Evolutionary conservation across 2,329 filamentous ascomycete genomes (phyloP), one percentile per base, ranked within the genome.

Genomic region (Alternaria conjuncta): DNA sequence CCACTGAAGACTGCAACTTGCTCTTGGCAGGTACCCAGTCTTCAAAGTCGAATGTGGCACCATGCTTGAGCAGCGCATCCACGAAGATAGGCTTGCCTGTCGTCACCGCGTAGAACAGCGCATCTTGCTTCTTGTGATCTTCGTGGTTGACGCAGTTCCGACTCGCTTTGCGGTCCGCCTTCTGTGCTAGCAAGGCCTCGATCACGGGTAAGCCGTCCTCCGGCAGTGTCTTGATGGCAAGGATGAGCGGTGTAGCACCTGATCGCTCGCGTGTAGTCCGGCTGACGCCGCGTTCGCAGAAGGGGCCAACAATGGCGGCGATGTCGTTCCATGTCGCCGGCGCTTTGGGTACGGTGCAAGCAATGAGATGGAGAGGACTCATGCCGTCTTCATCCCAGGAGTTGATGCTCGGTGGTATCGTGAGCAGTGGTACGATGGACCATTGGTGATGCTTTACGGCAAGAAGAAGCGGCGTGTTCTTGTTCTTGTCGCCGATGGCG

Each of bases 241-340:
- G 61, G 45, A 79, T 79, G n/a, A 79, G 72, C 23, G 77, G 75
- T 10, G 76, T 78, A 0, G 76, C 75, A 8, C 77, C 77, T 5
- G 72, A 73, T 43, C 69, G 63, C 59, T 79, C 74, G 20, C 77
- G 72, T 66, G 78, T 76, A 47, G 71, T 78, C 32, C 76, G 70
- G 55, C 76, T 76, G 3, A 75, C 66, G 32, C 75, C 75, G 32
- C 68, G 69, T 44, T 75, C 71, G 50, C 77, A 79, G 54, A 79
- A 78, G 15, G 70, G 65, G 6, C 45, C 63, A 1, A 61, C 66
- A 12, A 72, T 69, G 20, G 61, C 50, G 13, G 73, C 74, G 18
- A 79, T 69, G 21, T 78, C 69, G 46, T 64, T 56, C 76, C 77
- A 79, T 3, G 67, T 71, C 5, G 65, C 63, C 3, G 74, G 60